Evolutionary conservation across 2,329 filamentous ascomycete species (phyloP).

Genomic region (Penicillium sp.): DNA sequence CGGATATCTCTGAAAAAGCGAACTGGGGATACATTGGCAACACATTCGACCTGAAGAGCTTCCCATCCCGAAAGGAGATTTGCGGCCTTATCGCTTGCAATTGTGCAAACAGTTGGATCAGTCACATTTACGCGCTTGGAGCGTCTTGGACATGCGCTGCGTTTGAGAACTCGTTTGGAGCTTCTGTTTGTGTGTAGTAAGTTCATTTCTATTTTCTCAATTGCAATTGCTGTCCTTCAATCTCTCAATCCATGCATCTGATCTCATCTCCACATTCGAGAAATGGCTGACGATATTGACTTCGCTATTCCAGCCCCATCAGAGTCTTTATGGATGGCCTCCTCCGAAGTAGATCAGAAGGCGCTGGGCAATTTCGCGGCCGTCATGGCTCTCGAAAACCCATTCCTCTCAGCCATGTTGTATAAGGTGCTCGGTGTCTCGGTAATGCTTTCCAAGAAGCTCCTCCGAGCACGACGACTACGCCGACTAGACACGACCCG

Average conservation of each 20-base stretch:
- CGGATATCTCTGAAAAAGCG: not conserved
- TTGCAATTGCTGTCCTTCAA: not conserved
- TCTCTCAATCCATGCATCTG: not conserved
- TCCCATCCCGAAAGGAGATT: no score
- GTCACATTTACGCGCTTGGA: slow-evolving; percentile 23
- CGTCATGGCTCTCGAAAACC: slow-evolving; percentile 69
- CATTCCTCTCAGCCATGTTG: slow-evolving; percentile 67
- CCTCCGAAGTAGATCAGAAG: slow-evolving; percentile 95
- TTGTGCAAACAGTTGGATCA: slow-evolving; percentile 2
- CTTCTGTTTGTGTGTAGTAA: slow-evolving; percentile 31
- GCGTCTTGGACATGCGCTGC: slow-evolving; percentile 26
- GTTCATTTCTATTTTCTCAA: slow-evolving; percentile 13
- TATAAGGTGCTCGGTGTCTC: slow-evolving; percentile 90
- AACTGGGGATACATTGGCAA: not conserved
- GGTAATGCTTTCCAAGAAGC: slow-evolving; percentile 76
- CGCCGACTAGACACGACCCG: slow-evolving; percentile 74
- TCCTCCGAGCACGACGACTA: slow-evolving; percentile 75
- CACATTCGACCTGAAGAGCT: not conserved
- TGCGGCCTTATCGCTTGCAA: no score
- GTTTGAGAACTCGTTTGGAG: slow-evolving; percentile 22
- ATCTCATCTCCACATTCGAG: not conserved
- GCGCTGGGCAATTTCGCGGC: slow-evolving; percentile 86
- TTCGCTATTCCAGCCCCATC: slow-evolving; percentile 28
- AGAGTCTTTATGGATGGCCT: slow-evolving; percentile 66
- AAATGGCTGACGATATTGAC: slow-evolving; percentile 28